These are phyloP conservation scores for Fusarium globosum DNA, from an alignment of 2,329 filamentous ascomycete genomes.

Conservation along the genomic window DNA sequence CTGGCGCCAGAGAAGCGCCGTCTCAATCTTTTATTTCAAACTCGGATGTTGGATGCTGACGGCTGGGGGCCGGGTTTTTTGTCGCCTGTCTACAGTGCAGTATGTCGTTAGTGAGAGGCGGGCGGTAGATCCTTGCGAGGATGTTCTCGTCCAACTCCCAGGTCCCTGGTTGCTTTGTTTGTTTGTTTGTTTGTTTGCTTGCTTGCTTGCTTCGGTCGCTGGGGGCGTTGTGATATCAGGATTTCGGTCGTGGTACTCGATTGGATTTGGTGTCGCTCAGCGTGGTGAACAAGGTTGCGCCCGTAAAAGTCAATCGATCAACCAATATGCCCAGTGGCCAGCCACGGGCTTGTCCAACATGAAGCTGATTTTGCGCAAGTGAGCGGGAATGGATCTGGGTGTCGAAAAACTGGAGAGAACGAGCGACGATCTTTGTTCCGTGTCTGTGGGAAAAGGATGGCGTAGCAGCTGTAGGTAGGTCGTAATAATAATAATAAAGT, in stretches of 20 bases:
- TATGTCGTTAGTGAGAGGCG: constrained; percentile 10
- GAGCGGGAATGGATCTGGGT: constrained; percentile 3
- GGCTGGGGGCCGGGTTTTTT: constrained; percentile 24
- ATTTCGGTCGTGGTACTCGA: constrained; percentile 19
- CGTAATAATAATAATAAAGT: constrained; percentile 10
- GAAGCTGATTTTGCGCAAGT: constrained; percentile 19
- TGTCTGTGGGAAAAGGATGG: constrained; percentile 23
- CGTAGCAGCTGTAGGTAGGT: neutral
- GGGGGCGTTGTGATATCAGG: constrained; percentile 17
- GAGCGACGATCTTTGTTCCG: constrained; percentile 37
- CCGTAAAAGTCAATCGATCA: constrained; percentile 5
- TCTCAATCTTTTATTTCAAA: constrained; percentile 16
- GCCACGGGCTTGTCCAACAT: constrained; percentile 39
- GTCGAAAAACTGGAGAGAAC: constrained; percentile 36
- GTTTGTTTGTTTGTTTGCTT: constrained; percentile 7
- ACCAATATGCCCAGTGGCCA: constrained; percentile 35
- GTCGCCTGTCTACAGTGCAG: neutral
- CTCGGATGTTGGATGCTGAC: constrained; percentile 17
- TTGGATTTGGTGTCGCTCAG: constrained; percentile 9
- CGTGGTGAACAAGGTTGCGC: constrained; percentile 9
- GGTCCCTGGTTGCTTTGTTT: neutral
- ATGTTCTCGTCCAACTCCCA: constrained; percentile 14
- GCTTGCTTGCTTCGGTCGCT: constrained; percentile 13
- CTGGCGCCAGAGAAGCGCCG: constrained; percentile 29
- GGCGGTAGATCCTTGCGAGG: constrained; percentile 23